phyloP scores from a whole-genome alignment of 352 stramenopile species.

The Pythium dissotocum region DNA sequence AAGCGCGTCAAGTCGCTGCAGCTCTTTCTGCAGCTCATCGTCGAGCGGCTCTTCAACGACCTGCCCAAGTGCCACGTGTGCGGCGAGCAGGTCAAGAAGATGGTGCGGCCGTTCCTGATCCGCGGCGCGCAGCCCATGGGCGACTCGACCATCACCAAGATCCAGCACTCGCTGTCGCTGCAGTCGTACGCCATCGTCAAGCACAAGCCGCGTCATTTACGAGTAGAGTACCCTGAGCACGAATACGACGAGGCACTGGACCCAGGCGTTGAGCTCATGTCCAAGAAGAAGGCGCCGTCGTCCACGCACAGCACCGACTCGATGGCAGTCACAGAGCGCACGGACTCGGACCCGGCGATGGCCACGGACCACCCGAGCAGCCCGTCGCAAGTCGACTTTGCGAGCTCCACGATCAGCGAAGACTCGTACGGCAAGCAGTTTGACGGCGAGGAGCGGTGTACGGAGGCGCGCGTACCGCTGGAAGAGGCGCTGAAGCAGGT shows the following conservation, averaged over 20 bases:
- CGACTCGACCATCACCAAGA: conserved; percentile 67
- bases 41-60: conserved; percentile 69
- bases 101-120: conserved; percentile 76
- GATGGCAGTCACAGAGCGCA: conserved; percentile 36
- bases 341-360: conserved; percentile 51
- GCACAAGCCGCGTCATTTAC: conserved; percentile 31
- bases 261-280: neutral
- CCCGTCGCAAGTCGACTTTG: conserved; percentile 16
- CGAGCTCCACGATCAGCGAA: conserved; percentile 19
- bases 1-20: conserved; percentile 66
- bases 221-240: conserved; percentile 25
- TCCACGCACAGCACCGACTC: conserved; percentile 14
- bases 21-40: conserved; percentile 73
- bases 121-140: conserved; percentile 76
- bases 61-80: conserved; percentile 74
- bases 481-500: conserved; percentile 82
- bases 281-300: conserved; percentile 12
- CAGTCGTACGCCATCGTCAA: conserved; percentile 62
- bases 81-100: conserved; percentile 62
- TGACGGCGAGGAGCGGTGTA: conserved; percentile 60
- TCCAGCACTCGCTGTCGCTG: conserved; percentile 72
- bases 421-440: conserved; percentile 48
- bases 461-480: conserved; percentile 63
- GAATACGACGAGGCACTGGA: neutral
- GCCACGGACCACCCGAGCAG: conserved; percentile 9